Conservation (phyloP, 2,329 filamentous ascomycete genomes). For the Cladosporium oxysporum region DNA sequence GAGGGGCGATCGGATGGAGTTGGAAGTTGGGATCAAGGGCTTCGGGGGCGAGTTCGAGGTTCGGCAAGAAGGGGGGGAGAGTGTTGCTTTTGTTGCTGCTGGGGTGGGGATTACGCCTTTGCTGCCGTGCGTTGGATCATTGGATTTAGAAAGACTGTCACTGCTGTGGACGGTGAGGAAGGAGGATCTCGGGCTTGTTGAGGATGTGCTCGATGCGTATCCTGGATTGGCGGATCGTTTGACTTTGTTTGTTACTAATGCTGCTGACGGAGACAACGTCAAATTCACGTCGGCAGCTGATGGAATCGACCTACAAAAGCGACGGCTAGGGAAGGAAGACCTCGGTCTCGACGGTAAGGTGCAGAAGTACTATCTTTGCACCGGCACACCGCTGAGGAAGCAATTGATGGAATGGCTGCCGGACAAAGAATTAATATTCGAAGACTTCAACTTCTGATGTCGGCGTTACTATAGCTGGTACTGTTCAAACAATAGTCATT, state of each 20-base stretch:
- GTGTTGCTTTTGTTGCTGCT: constrained; percentile 68
- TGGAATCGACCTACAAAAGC: constrained; percentile 41
- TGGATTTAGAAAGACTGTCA: constrained; percentile 47
- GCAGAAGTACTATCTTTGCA: constrained; percentile 62
- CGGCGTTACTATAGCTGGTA: not conserved
- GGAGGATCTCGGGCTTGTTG: constrained; percentile 64
- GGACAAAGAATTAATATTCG: constrained; percentile 50
- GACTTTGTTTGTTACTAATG: constrained; percentile 64
- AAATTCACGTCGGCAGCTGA: not conserved
- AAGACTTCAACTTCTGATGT: constrained; percentile 51
- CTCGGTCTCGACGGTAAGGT: constrained; percentile 39
- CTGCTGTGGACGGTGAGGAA: constrained; percentile 69
- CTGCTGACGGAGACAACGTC: constrained; percentile 28
- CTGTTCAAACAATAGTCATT: too few species aligned
- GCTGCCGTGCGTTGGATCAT: constrained; percentile 52
- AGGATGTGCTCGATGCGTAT: constrained; percentile 58
- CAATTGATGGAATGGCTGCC: constrained; percentile 52
- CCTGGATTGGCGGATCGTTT: constrained; percentile 55
- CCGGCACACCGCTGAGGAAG: constrained; percentile 53
- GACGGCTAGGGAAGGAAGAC: constrained; percentile 53
- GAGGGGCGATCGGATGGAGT: constrained; percentile 42
- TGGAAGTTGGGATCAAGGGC: constrained; percentile 66
- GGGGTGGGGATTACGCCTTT: constrained; percentile 84
- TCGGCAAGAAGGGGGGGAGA: constrained; percentile 38
- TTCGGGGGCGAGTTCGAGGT: constrained; percentile 67